Base-by-base conservation (phyloP, 2,329 filamentous ascomycete species). In the Beauveria pseudobassiana region DNA sequence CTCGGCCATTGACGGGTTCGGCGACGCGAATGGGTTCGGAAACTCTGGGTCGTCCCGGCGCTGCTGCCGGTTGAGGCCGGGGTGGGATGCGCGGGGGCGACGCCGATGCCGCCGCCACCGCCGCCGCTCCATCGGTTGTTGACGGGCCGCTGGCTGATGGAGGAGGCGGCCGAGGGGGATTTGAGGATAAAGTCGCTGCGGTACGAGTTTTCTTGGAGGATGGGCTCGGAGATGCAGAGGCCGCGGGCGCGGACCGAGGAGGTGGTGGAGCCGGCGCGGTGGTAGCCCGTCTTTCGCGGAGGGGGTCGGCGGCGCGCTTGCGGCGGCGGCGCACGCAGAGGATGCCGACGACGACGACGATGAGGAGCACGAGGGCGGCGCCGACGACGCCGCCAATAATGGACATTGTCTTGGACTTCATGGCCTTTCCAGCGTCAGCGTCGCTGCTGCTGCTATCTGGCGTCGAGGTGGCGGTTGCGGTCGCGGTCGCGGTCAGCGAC, bases 211-310 rank as follows among this genome's bases (percentile, higher is more conserved):
- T 72, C 67, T 60, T 74, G 70, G 52, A 81, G 73, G 62, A 87
- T 77, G 63, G 87, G 77, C 67, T 86, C 80, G 64, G 82, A 85
- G 66, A 87, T 77, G 67, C 80, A 80, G 63, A 77, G 75, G 59
- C 51, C 54, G 53, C 54, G 54, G 5, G 30, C 30, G 38, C 30
- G 51, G 30, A 7, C 28, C 34, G 30, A 53, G 28, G 24, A 24
- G 48, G 69, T 66, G n/a, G 65, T 67, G 40, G 56, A 61, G n/a
- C 61, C 14, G 20, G 20, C 51, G 22, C 12, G 30, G 12, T 34
- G 30, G 30, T 10, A 61, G 59, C 10, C n/a, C 20, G 68, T 63
- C 28, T 64, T 22, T 67, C 63, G 66, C 69, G n/a, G 61, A 63
- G 45, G 10, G 10, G 20, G 60, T 65, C n/a, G 69, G 65, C 66